Evolutionary conservation across 495 filamentous ascomycete species (phyloP).

Genomic region (Cairneyella variabilis): DNA sequence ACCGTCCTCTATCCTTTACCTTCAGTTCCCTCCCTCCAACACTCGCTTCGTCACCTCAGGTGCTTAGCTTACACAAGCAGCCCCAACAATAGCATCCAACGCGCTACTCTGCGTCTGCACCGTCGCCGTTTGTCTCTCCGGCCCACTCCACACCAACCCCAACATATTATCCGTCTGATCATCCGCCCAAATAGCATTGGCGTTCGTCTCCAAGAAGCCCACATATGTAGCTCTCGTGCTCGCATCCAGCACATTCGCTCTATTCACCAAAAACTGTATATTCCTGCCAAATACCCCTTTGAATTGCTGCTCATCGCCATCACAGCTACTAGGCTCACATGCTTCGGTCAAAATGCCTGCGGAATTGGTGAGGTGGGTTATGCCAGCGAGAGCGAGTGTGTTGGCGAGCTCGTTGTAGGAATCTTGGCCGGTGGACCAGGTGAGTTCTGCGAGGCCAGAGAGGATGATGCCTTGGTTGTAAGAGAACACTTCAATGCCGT

Average conservation of each 20-base stretch:
- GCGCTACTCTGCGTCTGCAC: conserved; percentile 64
- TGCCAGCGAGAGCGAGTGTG: conserved; percentile 60
- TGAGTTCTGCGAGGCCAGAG: conserved; percentile 65
- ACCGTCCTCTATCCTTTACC: too few species aligned
- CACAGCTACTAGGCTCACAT: conserved; percentile 62
- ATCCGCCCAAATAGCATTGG: conserved; percentile 63
- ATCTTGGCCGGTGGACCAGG: conserved; percentile 34
- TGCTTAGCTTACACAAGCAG: conserved; percentile 40
- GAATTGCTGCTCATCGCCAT: conserved; percentile 61
- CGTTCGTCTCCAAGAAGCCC: conserved; percentile 56
- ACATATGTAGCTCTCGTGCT: conserved; percentile 46
- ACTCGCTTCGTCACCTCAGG: too few species aligned
- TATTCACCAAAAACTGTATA: conserved; percentile 51
- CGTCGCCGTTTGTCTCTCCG: conserved; percentile 35
- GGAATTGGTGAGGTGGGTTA: conserved; percentile 50
- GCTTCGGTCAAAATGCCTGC: conserved; percentile 62
- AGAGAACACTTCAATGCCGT: conserved; percentile 52
- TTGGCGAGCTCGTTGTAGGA: conserved; percentile 53
- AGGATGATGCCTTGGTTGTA: conserved; percentile 82
- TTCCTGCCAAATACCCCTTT: conserved; percentile 78
- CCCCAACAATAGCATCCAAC: conserved; percentile 66
- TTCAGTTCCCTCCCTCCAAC: too few species aligned
- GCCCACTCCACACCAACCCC: conserved; percentile 56
- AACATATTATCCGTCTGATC: conserved; percentile 51
- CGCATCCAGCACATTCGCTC: conserved; percentile 28